phyloP scores from a whole-genome alignment of 257 asterid species.

The Anisodus tanguticus region DNA sequence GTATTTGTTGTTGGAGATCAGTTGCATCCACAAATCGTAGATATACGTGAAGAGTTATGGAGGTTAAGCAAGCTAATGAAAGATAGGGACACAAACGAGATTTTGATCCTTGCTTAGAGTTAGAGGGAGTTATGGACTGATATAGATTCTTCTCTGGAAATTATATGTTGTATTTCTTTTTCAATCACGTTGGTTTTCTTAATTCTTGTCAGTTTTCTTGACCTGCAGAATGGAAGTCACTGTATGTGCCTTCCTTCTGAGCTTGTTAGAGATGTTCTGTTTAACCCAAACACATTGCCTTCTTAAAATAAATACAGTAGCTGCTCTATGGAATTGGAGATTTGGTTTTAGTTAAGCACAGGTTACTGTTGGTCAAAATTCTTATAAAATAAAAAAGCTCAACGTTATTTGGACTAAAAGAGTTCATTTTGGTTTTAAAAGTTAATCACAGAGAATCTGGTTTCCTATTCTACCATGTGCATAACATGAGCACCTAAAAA shows the following conservation, averaged over 20 bases:
- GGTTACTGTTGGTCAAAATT: too few species aligned
- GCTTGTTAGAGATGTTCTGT: background rate
- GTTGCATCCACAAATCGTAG: slow-evolving; percentile 65
- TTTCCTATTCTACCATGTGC: too few species aligned
- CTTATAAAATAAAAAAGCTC: too few species aligned
- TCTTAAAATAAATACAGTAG: background rate
- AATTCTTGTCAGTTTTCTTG: background rate
- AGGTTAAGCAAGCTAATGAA: slow-evolving; percentile 58
- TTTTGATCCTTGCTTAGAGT: slow-evolving; percentile 38
- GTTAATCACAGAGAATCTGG: too few species aligned
- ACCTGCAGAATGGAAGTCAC: too few species aligned
- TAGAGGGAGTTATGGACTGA: slow-evolving; percentile 29
- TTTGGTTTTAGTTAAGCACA: too few species aligned
- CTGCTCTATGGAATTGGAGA: background rate
- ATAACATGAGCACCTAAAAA: too few species aligned
- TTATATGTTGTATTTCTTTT: background rate
- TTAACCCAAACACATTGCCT: background rate
- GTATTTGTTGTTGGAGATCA: slow-evolving; percentile 80
- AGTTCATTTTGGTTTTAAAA: too few species aligned
- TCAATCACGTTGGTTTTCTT: background rate
- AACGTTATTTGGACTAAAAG: too few species aligned
- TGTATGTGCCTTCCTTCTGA: background rate
- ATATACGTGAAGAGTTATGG: slow-evolving; percentile 55
- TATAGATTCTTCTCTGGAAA: background rate
- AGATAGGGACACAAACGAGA: slow-evolving; percentile 44